These are phyloP conservation scores for Lasiodiplodia sp. DNA, from an alignment of 2,329 filamentous ascomycete species.

Conservation along the genomic window DNA sequence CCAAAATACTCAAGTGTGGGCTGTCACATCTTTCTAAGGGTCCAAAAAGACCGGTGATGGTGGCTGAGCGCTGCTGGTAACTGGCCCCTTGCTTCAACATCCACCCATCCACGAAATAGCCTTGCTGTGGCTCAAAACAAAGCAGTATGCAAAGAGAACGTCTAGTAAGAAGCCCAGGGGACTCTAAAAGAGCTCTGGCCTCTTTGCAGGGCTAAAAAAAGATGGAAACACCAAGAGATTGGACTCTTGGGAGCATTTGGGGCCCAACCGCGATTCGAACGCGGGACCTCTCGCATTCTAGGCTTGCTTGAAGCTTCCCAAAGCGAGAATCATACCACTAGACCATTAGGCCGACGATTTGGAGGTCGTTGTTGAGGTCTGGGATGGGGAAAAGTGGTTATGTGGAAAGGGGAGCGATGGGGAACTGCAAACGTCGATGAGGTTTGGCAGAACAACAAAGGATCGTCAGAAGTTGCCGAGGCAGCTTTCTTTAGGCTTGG, in stretches of 20 bases:
- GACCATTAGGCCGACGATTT: slow-evolving; percentile 29
- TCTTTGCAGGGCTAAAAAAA: background rate
- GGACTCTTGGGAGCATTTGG: background rate
- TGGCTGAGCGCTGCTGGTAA: too few relatives aligned
- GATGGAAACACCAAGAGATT: background rate
- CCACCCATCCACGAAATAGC: too few relatives aligned
- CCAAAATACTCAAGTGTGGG: too few relatives aligned
- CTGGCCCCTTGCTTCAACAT: too few relatives aligned
- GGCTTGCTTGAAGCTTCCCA: background rate
- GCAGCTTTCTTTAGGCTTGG: too few relatives aligned
- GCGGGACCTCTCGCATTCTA: slow-evolving; percentile 28
- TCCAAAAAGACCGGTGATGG: too few relatives aligned
- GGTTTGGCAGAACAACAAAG: too few relatives aligned
- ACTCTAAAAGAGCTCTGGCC: background rate
- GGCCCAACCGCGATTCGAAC: slow-evolving; percentile 27
- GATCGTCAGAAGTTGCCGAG: too few relatives aligned
- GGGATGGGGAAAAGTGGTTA: background rate
- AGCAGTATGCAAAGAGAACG: background rate
- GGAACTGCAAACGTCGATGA: too few relatives aligned
- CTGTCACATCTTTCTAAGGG: too few relatives aligned
- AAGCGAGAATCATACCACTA: slow-evolving; percentile 33
- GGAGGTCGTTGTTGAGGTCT: background rate
- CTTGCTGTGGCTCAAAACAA: background rate
- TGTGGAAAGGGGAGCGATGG: background rate
- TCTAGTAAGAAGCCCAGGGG: too few relatives aligned